Evolutionary conservation across 2,329 filamentous ascomycete genomes (phyloP).

Genomic region (Teratosphaeria epicoccoides): DNA sequence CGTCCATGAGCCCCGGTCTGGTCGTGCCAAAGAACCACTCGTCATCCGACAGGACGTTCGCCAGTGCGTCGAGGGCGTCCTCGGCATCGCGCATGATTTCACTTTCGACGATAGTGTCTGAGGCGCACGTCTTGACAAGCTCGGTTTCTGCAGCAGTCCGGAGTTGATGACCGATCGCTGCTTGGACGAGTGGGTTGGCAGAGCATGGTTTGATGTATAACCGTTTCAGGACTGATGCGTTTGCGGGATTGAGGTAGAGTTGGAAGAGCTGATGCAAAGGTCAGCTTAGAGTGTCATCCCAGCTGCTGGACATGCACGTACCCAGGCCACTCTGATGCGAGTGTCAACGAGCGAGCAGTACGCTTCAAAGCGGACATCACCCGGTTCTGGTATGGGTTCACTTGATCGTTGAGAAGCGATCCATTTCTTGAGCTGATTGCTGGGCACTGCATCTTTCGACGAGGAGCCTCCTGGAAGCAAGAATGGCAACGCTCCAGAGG

Average conservation of each 20-base stretch:
- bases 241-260: constrained; percentile 64
- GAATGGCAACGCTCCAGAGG: constrained; percentile 79
- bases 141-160: constrained; percentile 63
- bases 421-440: constrained; percentile 61
- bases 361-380: constrained; percentile 54
- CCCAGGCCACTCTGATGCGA: constrained; percentile 76
- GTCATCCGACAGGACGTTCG: constrained; percentile 46
- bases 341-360: constrained; percentile 70
- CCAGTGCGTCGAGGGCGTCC: constrained; percentile 53
- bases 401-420: constrained; percentile 31
- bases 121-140: constrained; percentile 52
- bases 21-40: constrained; percentile 50
- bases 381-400: constrained; percentile 32
- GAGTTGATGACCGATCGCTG: constrained; percentile 55
- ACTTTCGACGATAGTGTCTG: constrained; percentile 25
- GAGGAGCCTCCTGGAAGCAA: constrained; percentile 43
- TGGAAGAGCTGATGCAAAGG: constrained; percentile 50
- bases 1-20: constrained; percentile 68
- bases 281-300: neutral
- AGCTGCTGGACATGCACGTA: constrained; percentile 29
- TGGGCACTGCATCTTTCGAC: constrained; percentile 38
- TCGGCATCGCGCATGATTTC: constrained; percentile 50
- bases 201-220: constrained; percentile 61
- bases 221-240: constrained; percentile 55
- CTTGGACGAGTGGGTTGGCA: constrained; percentile 50